Base-by-base conservation (phyloP, 2,329 filamentous ascomycete genomes). In the Bipolaris bicolor region DNA sequence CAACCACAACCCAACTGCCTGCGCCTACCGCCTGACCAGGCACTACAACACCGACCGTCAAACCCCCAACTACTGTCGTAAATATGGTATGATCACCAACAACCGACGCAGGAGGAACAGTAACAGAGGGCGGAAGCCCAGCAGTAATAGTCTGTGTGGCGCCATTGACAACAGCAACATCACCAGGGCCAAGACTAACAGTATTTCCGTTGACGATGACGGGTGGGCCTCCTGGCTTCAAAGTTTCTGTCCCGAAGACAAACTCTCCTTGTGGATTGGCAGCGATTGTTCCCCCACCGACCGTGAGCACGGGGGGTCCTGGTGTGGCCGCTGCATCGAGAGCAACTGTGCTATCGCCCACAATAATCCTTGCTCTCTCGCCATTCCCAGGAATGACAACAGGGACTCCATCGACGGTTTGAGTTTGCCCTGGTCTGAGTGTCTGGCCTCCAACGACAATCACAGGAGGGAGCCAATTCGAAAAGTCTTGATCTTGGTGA, bases 91-190 rank as follows among this genome's bases (percentile, higher is more conserved):
- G 61, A 10, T 62, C 65, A 16, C 62, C 62, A 9, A 72, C 58
- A 0, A 66, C 70, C 7, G 72, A 47, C 11, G 59, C 60, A 10
- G 72, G 65, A 16, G 61, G 36, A 26, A 22, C 43, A 9, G 66
- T 69, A 15, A 24, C 43, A 11, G 64, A 68, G 15, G 61, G 53
- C 9, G 48, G 39, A 1, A 60, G 58, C 11, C 55, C 61, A n/a
- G 65, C 69, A 31, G 55, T 58, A 4, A 76, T 58, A 1, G 67
- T 70, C 22, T 69, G 63, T 2, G 70, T 69, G 5, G 65, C 69
- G 18, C 74, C 74, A 45, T 76, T 76, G 18, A 79, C 67, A 0
- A 80, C 61, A 0, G 78, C 67, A 20, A 76, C 70, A 7, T 71
- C 77, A 37, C 71, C 76, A 11, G 75, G 68, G 11, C 68, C 72